Evolutionary conservation across 768 basidiomycete genomes (phyloP), one percentile per base, ranked within the genome.

Genomic region (Boletus insuetus): DNA sequence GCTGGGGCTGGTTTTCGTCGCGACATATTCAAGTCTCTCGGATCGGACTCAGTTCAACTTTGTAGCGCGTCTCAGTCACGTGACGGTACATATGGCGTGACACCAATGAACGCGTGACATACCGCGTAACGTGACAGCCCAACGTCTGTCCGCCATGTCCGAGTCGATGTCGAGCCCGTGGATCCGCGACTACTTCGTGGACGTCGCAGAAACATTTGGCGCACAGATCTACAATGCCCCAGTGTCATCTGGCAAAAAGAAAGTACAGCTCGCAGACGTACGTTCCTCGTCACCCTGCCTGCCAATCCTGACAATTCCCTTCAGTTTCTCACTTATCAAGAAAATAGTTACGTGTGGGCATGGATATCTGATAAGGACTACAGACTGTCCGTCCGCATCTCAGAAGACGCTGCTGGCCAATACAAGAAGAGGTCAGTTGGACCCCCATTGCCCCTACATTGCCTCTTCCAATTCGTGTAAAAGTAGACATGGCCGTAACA

Each of bases 241-340:
- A 24, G 9, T 32, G 9, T 57, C 66, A 10, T 65, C 58, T 0
- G 78, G 75, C 56, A 75, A 71, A 44, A 82, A 74, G 61, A 85
- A 76, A 58, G 82, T 81, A 0, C 87, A 89, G 55, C 71, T 89
- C 22, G 72, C 76, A 43, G 79, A 86, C 70, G 88, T 82, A 46
- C 44, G 71, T 58, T 19, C 43, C 38, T 22, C 17, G 24, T 14
- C 14, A 10, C 12, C 20, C 12, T 26, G 2, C 22, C 12, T 32
- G 14, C 41, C 31, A n/a, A 46, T 16, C 34, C 42, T 51, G 55
- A 57, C 41, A n/a, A 9, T n/a, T 39, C 6, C 26, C 38, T 14
- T 14, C 52, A 89, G 87, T 82, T 86, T 58, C 67, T 88, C 24
- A 83, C 83, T 8, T 81, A 74, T 58, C 75, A 75, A 19, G 61